Percentiles rank a stretch among this genome's conserved stretches.
phyloP scores from a whole-genome alignment of 495 filamentous ascomycete genomes.

The Choiromyces venosus region DNA sequence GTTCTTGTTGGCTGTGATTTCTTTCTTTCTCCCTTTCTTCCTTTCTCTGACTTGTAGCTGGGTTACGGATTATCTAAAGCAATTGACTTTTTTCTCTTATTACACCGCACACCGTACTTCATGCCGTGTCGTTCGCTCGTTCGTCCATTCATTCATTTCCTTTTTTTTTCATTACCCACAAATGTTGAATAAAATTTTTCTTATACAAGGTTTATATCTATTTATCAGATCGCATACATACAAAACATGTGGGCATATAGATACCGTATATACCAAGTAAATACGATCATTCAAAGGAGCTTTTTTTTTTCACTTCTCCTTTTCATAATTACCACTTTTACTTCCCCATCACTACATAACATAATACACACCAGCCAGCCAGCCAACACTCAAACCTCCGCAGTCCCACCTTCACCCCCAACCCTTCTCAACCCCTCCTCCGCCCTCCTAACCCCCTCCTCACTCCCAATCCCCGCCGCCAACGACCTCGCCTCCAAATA shows the following conservation, averaged over 20 bases:
- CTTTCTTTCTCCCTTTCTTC: not conserved
- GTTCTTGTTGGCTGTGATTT: not conserved
- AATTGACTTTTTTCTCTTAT: not conserved
- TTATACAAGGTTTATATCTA: not conserved
- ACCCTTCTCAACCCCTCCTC: constrained; percentile 55
- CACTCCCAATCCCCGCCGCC: constrained; percentile 58
- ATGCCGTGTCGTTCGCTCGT: not conserved
- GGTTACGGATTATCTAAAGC: not conserved
- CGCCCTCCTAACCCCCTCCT: constrained; percentile 58
- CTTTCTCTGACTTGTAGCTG: not conserved
- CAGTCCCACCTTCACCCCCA: not conserved
- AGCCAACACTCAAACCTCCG: not conserved
- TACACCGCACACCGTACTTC: not conserved
- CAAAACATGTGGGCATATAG: no score
- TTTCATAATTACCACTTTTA: no score
- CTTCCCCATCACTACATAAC: no score
- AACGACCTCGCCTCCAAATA: constrained; percentile 62
- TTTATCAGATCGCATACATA: not conserved
- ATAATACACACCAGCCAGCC: no score
- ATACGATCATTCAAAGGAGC: not conserved
- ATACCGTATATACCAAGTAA: not conserved
- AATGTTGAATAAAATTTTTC: not conserved
- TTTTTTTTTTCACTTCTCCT: no score
- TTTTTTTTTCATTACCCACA: not conserved
- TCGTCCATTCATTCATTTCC: not conserved